Base-by-base conservation (phyloP, 2,329 filamentous ascomycete species). In the Exophiala mesophila region DNA sequence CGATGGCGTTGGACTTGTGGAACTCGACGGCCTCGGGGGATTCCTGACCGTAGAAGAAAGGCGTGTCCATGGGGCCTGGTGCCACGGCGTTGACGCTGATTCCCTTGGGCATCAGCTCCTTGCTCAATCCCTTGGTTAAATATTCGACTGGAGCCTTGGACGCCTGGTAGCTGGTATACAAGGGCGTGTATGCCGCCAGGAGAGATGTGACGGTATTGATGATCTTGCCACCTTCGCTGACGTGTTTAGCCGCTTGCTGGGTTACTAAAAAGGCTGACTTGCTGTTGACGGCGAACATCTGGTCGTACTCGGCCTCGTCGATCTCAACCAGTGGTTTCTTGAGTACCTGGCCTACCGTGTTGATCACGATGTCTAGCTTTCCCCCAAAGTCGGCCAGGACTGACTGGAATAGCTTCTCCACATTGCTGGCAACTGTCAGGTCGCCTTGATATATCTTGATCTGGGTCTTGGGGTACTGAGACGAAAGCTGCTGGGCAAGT, bases 271-370 rank as follows among this genome's bases (percentile, higher is more conserved):
- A 71, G 2, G 66, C 67, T 0, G 60, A 54, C 49, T 72, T 71
- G 49, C 67, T 70, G 57, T 72, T 71, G 56, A 71, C 59, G 9
- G 64, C 68, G 32, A 71, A 73, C 67, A 72, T 71, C 1, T 58
- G 53, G 49, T 72, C 69, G 45, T 72, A 71, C 47, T 73, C 68
- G 7, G 52, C 59, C 50, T 72, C 70, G 5, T 57, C 57, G 33
- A 71, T 66, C 10, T 69, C 66, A 0, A 54, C 55, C 20, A 70
- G 65, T 5, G 66, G 60, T 58, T 72, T 72, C 63, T 72, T 72
- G 24, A 71, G 52, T 24, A 71, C 69, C 62, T 70, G 73, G 33
- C 71, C 71, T 18, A 73, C 62, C 5, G 69, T 73, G 56, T 73
- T 73, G 52, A 73, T 61, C 3, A 73, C 66, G 42, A 75, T 70